Percentiles rank a stretch among this genome's conserved stretches.
Conservation (phyloP, 139 green algal genomes). For the Micromonas pusilla region DNA sequence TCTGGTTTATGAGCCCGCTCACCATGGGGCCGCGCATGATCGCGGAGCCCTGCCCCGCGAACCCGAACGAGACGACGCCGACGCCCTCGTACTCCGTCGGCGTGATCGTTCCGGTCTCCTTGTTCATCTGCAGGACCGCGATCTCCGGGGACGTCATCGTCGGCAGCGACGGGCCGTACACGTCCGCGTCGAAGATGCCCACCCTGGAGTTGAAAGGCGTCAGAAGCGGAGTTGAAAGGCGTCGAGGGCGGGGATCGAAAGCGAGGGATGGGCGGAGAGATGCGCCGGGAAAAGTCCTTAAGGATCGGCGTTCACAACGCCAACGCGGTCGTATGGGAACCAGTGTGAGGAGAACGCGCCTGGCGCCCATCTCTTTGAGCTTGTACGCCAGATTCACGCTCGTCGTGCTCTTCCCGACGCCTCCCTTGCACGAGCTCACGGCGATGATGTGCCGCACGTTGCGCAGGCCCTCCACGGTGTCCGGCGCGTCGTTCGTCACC, state of each 20-base stretch:
- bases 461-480: constrained; percentile 59
- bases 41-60: constrained; percentile 78
- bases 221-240: no score
- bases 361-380: constrained; percentile 86
- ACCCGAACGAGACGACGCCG: constrained; percentile 95
- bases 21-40: constrained; percentile 99
- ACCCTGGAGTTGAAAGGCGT: no score
- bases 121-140: constrained; percentile 32
- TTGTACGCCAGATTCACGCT: constrained; percentile 95
- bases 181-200: constrained; percentile 96
- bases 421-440: constrained; percentile 79
- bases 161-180: constrained; percentile 92
- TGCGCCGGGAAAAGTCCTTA: no score
- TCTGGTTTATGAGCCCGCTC: constrained; percentile 86
- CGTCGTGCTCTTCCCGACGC: constrained; percentile 94
- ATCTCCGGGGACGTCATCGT: constrained; percentile 62
- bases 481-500: constrained; percentile 25
- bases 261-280: no score
- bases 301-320: no score
- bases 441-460: constrained; percentile 87
- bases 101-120: constrained; percentile 52
- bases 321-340: no score
- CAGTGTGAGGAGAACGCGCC: no score
- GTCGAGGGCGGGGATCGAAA: no score
- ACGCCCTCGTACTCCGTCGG: constrained; percentile 90